These are phyloP conservation scores for Styphnolobium japonicum DNA, from an alignment of 306 rosid genomes.

Conservation along the genomic window DNA sequence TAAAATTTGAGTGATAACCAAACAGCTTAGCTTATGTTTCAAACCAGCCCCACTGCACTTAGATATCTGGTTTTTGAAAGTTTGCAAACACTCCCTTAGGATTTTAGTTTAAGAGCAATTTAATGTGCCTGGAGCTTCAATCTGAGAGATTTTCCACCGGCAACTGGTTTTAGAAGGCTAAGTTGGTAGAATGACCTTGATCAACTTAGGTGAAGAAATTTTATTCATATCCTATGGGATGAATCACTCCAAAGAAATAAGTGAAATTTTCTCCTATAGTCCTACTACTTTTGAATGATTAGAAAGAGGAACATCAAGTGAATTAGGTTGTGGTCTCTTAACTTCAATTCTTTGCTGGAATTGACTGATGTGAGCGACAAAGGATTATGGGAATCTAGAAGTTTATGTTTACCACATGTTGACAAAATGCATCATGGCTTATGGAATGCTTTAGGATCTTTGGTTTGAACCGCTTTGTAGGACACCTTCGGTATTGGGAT, in stretches of 20 bases:
- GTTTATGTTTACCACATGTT: not conserved
- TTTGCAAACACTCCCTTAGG: no score
- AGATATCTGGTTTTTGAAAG: no score
- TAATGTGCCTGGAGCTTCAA: not conserved
- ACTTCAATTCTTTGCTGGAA: not conserved
- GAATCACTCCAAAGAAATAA: not conserved
- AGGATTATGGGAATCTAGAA: not conserved
- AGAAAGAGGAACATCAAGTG: not conserved
- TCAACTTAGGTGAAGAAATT: not conserved
- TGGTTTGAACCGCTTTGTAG: not conserved
- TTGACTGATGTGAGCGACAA: not conserved
- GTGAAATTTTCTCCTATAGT: not conserved
- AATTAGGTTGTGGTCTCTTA: not conserved
- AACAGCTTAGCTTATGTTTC: no score
- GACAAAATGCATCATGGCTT: not conserved
- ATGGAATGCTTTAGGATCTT: not conserved
- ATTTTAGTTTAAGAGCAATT: not conserved
- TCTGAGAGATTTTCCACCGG: not conserved
- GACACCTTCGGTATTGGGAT: not conserved
- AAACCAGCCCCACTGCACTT: no score
- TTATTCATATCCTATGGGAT: not conserved
- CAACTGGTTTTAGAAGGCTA: not conserved
- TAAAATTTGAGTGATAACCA: no score
- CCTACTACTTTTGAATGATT: not conserved
- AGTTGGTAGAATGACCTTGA: not conserved